Base-by-base conservation (phyloP, 1,139 yeast species). In the Yamadazyma jaroonii region DNA sequence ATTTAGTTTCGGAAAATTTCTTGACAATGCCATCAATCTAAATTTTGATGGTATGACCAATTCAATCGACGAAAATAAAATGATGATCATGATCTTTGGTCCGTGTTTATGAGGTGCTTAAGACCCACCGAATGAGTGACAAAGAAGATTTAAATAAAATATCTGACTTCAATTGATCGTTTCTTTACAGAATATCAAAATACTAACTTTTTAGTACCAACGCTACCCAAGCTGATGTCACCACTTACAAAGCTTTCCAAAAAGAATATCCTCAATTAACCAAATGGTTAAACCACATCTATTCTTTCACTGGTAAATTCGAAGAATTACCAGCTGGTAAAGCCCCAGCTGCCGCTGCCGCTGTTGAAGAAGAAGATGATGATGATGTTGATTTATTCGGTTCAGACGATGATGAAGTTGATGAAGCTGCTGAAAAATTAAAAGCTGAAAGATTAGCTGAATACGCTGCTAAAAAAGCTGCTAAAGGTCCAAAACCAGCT, bases 241-340 rank as follows among this genome's bases (percentile, higher is more conserved):
- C 89, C 54, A 90, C 80, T 67, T 84, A 81, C 94, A 81, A 87
- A 79, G 92, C 96, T 69, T 90, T 92, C 82, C 96, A 87, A 74
- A 70, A 77, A 61, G 78, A 87, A 72, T 90, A 72, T 86, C 96
- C 97, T 70, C 83, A 86, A 71, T 88, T 89, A 64, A 73, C 96
- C 65, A 89, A 97, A 81, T 92, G 97, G 97, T 88, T 84, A 80
- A 86, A 86, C 84, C 97, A 89, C 88, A 82, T 90, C 65, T 94
- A 94, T 66, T 81, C 96, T 45, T 84, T 81, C 81, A 77, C 89
- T 56, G 88, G 79, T 57, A 95, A 88, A 69, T 88, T 88, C 62
- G 79, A 74, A 48, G 61, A 62, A 54, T 83, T 90, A 61, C 96
- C 96, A 71, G 95, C 89, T 54, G 89, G 86, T 61, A 67, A 59